Evolutionary conservation across 1,139 yeast species (phyloP).

Genomic region (Saccharomyces hybrid): DNA sequence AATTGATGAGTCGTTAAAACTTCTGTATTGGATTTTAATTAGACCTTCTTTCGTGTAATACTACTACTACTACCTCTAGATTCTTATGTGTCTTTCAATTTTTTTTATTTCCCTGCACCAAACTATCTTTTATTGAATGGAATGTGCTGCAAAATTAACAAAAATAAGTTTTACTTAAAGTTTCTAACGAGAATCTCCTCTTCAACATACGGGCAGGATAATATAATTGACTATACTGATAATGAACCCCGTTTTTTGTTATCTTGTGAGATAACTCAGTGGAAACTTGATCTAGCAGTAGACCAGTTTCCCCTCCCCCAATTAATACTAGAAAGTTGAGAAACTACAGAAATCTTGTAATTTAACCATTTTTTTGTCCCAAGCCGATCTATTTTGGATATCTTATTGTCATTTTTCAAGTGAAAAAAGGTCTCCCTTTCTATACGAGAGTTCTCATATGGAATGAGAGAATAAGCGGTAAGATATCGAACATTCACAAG

Average conservation of each 20-base stretch:
- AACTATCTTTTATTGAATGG: neutral
- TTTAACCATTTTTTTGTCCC: neutral
- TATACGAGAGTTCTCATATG: neutral
- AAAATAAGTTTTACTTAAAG: neutral
- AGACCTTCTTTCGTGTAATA: constrained; percentile 16
- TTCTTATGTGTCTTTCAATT: constrained; percentile 9
- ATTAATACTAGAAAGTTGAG: neutral
- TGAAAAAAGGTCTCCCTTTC: constrained; percentile 6
- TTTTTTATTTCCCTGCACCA: constrained; percentile 8
- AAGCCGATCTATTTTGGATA: constrained; percentile 9
- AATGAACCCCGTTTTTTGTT: neutral
- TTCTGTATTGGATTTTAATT: constrained; percentile 27
- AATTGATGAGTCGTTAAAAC: neutral
- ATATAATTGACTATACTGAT: neutral
- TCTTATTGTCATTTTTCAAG: constrained; percentile 19
- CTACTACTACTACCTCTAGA: constrained; percentile 11
- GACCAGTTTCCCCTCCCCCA: neutral
- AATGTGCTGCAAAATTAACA: neutral
- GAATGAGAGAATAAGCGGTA: neutral
- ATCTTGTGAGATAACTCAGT: neutral
- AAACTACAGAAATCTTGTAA: neutral
- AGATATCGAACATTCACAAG: neutral
- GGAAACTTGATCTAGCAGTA: neutral
- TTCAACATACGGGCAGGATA: neutral
- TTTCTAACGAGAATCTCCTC: neutral